These are phyloP conservation scores for Excoecaria agallocha DNA, from an alignment of 345 rosid species.

Conservation along the genomic window DNA sequence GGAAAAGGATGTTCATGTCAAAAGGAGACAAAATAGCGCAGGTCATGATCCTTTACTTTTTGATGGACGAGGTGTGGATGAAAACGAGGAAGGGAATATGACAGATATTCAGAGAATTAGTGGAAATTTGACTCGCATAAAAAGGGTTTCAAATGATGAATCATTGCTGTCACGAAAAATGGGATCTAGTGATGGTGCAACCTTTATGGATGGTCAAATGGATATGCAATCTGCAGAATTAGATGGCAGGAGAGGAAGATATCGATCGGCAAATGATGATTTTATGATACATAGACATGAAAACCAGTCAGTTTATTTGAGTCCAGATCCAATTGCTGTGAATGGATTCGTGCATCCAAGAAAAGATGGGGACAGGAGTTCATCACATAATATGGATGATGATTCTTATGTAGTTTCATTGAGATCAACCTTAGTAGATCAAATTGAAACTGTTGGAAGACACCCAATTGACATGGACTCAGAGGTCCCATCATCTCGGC, in stretches of 20 bases:
- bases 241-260: slow-evolving; percentile 38
- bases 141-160: slow-evolving; percentile 55
- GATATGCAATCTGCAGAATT: slow-evolving; percentile 46
- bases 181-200: slow-evolving; percentile 36
- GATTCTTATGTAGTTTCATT: slow-evolving; percentile 77
- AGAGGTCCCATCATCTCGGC: slow-evolving; percentile 52
- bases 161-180: slow-evolving; percentile 40
- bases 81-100: slow-evolving; percentile 41
- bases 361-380: slow-evolving; percentile 39
- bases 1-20: slow-evolving; percentile 58
- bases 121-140: slow-evolving; percentile 44
- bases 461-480: slow-evolving; percentile 58
- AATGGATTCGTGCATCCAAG: slow-evolving; percentile 52
- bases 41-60: slow-evolving; percentile 59
- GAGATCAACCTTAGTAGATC: slow-evolving; percentile 43
- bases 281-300: slow-evolving; percentile 45
- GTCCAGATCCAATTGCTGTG: slow-evolving; percentile 45
- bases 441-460: slow-evolving; percentile 41
- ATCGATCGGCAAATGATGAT: slow-evolving; percentile 48
- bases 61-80: slow-evolving; percentile 44
- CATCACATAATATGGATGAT: slow-evolving; percentile 54
- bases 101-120: slow-evolving; percentile 44
- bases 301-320: slow-evolving; percentile 33
- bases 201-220: slow-evolving; percentile 36
- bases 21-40: slow-evolving; percentile 41